These are phyloP conservation scores for Datisca glomerata DNA, from an alignment of 306 rosid genomes.

Conservation along the genomic window DNA sequence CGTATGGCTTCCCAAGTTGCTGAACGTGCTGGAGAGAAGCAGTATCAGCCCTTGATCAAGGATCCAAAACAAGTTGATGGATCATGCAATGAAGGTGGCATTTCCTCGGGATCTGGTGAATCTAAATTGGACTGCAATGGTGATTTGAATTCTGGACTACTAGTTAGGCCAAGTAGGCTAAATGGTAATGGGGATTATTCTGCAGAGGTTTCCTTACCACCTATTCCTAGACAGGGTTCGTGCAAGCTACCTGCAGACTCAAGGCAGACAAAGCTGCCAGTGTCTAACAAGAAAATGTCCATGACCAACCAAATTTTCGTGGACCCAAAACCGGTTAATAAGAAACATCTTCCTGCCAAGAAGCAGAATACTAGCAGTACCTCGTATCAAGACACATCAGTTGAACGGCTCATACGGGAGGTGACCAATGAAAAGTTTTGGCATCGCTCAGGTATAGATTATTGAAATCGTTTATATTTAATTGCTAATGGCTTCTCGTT, in stretches of 20 bases:
- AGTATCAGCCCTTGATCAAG: constrained; percentile 25
- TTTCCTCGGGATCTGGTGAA: constrained; percentile 37
- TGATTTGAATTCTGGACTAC: constrained; percentile 39
- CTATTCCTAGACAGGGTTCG: constrained; percentile 76
- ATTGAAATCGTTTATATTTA: too few species aligned
- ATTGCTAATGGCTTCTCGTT: too few species aligned
- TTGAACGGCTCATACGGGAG: constrained; percentile 96
- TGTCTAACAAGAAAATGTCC: constrained; percentile 52
- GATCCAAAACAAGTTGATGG: constrained; percentile 57
- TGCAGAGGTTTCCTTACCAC: constrained; percentile 47
- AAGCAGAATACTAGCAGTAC: constrained; percentile 49
- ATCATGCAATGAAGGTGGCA: constrained; percentile 45
- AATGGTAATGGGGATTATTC: constrained; percentile 49
- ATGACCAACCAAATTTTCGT: constrained; percentile 39
- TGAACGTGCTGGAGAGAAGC: constrained; percentile 56
- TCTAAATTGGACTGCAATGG: constrained; percentile 59
- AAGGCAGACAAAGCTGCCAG: constrained; percentile 46
- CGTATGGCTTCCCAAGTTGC: constrained; percentile 34
- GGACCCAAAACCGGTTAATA: constrained; percentile 56
- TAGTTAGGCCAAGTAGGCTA: constrained; percentile 48
- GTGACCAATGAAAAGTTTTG: constrained; percentile 96
- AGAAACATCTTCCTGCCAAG: constrained; percentile 62
- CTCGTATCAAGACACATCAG: constrained; percentile 73
- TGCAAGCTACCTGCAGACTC: constrained; percentile 73
- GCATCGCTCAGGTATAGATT: constrained; percentile 83